Base-by-base conservation (phyloP, 1,284 basidiomycete species). In the Apiotrichum gracile region DNA sequence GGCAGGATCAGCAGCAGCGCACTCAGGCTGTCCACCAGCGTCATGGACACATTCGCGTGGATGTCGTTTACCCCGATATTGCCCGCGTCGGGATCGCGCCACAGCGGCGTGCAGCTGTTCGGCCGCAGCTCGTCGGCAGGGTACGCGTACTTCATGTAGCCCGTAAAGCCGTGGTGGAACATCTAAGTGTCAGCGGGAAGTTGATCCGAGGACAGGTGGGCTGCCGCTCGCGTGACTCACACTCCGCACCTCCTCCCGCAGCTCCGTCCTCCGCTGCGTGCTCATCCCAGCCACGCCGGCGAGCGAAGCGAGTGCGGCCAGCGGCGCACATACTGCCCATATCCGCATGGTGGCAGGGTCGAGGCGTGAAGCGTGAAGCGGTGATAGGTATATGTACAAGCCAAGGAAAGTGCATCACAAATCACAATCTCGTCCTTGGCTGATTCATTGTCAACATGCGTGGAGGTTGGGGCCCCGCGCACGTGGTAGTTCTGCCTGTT, bases 111-210 rank as follows among this genome's bases (percentile, higher is more conserved):
- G 69, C 92, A 97, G 14, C 88, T 85, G n/a, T 96, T 73, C 1
- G 92, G 91, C 17, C 85, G 83, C 26, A 96, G 79, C 85, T 96
- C 76, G 56, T 78, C 76, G 35, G 70, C 71, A 8, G 74, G 74
- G 63, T 71, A 75, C 19, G 73, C 74, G 55, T 73, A 63, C 26
- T 59, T 59, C 67, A 76, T 72, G 55, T 76, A 76, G 27, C 69
- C 66, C 7, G 67, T 61, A 54, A 64, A 75, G 10, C 72, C 74
- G 61, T 73, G 72, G 47, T 62, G 52, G 60, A 72, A 75, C 29
- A 73, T 61, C 72, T 74, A 52, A 17, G 22, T 14, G 50, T 51
- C 19, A 51, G 44, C 5, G 16, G 4, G 9, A 31, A 10, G 31
- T 14, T 31, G 31, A 31, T 10, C 31, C 31, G 12, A 31, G 31